These are phyloP conservation scores for Diaporthe ilicicola DNA, from an alignment of 2,329 filamentous ascomycete species.

Conservation along the genomic window DNA sequence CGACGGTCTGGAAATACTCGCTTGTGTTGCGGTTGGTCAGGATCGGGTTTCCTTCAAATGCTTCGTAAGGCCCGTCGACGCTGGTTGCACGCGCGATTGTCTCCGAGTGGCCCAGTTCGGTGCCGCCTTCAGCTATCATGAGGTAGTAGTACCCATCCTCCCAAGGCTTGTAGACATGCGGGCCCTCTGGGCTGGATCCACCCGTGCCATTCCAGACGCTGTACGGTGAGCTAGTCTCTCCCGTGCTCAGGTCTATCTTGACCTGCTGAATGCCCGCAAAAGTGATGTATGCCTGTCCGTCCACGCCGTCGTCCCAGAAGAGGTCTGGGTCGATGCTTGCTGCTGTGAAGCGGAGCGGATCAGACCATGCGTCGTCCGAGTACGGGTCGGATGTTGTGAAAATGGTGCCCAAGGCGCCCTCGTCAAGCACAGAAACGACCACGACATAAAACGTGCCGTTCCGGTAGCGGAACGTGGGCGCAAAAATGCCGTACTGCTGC, in stretches of 20 bases:
- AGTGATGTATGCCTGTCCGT: constrained; percentile 48
- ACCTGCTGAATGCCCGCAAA: constrained; percentile 43
- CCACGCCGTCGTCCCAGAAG: constrained; percentile 46
- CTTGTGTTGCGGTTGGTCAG: constrained; percentile 50
- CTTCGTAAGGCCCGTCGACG: constrained; percentile 54
- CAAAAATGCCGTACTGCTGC: constrained; percentile 53
- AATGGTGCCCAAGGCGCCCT: constrained; percentile 46
- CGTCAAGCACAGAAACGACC: constrained; percentile 42
- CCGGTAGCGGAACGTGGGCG: constrained; percentile 54
- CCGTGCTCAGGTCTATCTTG: constrained; percentile 47
- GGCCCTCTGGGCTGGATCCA: constrained; percentile 52
- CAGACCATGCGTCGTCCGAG: constrained; percentile 49
- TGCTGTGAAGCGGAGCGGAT: constrained; percentile 45
- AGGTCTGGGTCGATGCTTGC: constrained; percentile 51
- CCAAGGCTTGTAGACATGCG: constrained; percentile 49
- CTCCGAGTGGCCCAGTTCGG: constrained; percentile 50
- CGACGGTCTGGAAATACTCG: constrained; percentile 53
- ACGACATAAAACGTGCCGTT: constrained; percentile 54
- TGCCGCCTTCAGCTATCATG: constrained; percentile 56
- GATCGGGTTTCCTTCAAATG: constrained; percentile 53
- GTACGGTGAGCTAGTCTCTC: constrained; percentile 42
- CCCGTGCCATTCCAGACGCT: constrained; percentile 56
- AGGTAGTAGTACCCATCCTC: constrained; percentile 55
- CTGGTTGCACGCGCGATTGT: constrained; percentile 52
- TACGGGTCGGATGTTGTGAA: constrained; percentile 52